phyloP scores from a whole-genome alignment of 2,329 filamentous ascomycete species.

The Trichoderma cornu-damae region DNA sequence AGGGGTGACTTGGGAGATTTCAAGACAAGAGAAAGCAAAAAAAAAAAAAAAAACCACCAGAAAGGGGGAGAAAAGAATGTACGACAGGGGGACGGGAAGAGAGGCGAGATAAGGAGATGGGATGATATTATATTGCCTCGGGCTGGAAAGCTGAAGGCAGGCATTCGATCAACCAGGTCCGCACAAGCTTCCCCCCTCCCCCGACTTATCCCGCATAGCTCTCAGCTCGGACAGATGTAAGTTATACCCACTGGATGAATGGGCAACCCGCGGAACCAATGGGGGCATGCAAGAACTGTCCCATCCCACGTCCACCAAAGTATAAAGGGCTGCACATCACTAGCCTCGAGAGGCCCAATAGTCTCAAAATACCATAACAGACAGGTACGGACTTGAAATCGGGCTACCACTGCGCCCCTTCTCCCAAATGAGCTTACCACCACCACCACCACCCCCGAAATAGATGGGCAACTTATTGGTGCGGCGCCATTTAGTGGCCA shows the following conservation, averaged over 20 bases:
- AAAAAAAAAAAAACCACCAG: neutral
- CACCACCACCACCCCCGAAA: constrained; percentile 11
- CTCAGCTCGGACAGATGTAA: constrained; percentile 10
- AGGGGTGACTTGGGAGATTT: neutral
- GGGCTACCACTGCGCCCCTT: neutral
- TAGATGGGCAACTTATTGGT: constrained; percentile 11
- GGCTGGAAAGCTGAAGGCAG: neutral
- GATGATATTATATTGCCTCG: neutral
- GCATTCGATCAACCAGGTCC: constrained; percentile 1
- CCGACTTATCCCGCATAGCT: constrained; percentile 3
- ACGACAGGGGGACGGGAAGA: neutral
- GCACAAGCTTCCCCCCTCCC: neutral
- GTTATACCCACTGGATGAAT: constrained; percentile 11
- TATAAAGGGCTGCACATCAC: neutral
- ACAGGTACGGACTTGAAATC: constrained; percentile 10
- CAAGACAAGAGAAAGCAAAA: too few species aligned
- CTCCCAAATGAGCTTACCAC: constrained; percentile 17
- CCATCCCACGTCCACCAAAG: constrained; percentile 8
- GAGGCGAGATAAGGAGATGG: constrained; percentile 1
- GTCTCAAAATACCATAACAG: neutral
- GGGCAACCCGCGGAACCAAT: neutral
- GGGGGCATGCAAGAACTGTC: neutral
- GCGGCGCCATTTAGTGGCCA: constrained; percentile 2
- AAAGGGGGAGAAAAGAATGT: neutral
- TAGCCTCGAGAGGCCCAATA: constrained; percentile 3